A percentile compares a stretch with the other conserved stretches of the same genome.
phyloP scores from a whole-genome alignment of 1,139 yeast species.

The Protomyces gravidus region DNA sequence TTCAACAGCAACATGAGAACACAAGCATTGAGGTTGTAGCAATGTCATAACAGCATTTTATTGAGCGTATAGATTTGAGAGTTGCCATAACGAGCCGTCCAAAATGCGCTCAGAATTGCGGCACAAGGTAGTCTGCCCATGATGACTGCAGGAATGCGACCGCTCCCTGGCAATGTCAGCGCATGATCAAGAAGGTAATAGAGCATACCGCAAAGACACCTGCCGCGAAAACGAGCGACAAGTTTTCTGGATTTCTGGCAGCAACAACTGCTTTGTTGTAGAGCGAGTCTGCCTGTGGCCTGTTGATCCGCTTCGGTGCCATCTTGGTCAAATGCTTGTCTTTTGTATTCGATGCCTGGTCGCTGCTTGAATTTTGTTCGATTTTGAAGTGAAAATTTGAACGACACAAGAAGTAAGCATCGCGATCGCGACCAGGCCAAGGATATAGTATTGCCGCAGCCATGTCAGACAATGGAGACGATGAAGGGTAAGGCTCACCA shows the following conservation, averaged over 20 bases:
- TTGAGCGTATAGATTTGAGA: not conserved
- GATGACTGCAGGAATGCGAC: conserved; percentile 24
- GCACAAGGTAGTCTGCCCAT: conserved; percentile 28
- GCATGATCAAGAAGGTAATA: too few species aligned
- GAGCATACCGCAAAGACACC: conserved; percentile 8
- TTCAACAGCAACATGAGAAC: too few species aligned
- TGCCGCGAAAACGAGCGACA: conserved; percentile 21
- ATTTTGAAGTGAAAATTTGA: too few species aligned
- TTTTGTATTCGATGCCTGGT: too few species aligned
- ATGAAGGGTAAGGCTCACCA: conserved; percentile 20
- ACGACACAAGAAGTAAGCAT: too few species aligned
- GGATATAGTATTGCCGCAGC: too few species aligned
- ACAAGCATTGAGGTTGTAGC: too few species aligned
- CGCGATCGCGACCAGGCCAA: too few species aligned
- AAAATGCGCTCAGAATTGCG: conserved; percentile 9
- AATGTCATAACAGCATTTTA: too few species aligned
- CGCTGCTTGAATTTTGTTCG: too few species aligned
- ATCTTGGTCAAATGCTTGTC: too few species aligned
- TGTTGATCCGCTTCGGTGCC: conserved; percentile 22
- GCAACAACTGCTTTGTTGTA: conserved; percentile 5
- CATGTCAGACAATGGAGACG: conserved; percentile 52
- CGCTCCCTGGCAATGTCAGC: conserved; percentile 9
- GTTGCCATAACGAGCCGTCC: not conserved
- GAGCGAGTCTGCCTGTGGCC: conserved; percentile 10
- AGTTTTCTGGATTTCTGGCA: conserved; percentile 17